Base-by-base conservation (phyloP, 2,329 filamentous ascomycete genomes). In the Colletotrichum viniferum region DNA sequence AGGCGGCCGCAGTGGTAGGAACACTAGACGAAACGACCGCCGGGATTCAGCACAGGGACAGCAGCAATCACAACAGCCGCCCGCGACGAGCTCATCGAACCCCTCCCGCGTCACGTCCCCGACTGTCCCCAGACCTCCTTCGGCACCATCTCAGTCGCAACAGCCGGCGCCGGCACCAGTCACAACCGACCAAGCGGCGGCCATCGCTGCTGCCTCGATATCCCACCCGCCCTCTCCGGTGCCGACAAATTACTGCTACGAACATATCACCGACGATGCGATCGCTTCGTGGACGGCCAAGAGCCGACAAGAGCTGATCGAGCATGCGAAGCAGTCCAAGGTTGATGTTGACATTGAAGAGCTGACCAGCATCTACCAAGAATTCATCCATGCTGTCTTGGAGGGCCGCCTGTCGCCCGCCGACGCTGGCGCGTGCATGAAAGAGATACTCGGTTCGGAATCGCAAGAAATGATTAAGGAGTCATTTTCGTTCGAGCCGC, bases 341-440 rank as follows among this genome's bases (percentile, higher is more conserved):
- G 86, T 90, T 43, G 90, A 94, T 78, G 91, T 94, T 78, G 93
- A 97, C 80, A 86, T 90, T 9, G 88, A 93, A 61, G 91, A 92
- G 73, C 86, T 98, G 48, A 92, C 93, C 34, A 90, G 90, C 16
- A 87, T 98, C 26, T 95, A 96, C 79, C 95, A 98, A 85, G 97
- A 99, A 83, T 90, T 98, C 48, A 90, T 97, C 43, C 92, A 93
- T 76, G 92, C 95, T 38, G 92, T 93, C 21, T 85, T 97, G 14
- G 93, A 95, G 80, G 90, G 89, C 56, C 90, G 92, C 64, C 84
- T 98, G 61, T 88, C 90, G 52, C 88, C 95, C 4, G 82, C 84
- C 7, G 94, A 96, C 79, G 93, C 94, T 63, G 96, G 96, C 30
- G 86, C 85, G 24, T 90, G 92, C 71, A 89, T 98, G 73, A 94